Conservation (phyloP, 1,284 basidiomycete genomes). For the Naganishia albida region DNA sequence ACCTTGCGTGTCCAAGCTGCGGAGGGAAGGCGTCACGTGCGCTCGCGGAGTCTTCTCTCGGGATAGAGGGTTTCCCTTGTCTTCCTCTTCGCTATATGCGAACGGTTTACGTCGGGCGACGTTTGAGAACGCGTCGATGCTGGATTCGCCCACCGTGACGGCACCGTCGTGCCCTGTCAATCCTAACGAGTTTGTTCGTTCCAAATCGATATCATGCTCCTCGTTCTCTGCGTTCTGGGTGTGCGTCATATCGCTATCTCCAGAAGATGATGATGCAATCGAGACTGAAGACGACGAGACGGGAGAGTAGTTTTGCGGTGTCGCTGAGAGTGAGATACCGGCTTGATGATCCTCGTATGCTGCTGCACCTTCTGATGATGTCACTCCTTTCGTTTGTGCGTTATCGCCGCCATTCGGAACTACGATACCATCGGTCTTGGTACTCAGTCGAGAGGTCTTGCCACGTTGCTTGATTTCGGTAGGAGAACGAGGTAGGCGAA, state of each 20-base stretch:
- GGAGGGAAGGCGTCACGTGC: constrained; percentile 8
- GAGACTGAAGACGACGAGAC: constrained; percentile 21
- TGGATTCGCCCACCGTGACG: not conserved
- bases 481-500: constrained; percentile 23
- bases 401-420: not conserved
- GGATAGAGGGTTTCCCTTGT: not conserved
- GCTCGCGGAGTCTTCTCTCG: constrained; percentile 7
- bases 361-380: not conserved
- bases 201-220: too few relatives aligned
- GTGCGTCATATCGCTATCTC: constrained; percentile 9
- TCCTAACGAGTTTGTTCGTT: constrained; percentile 12
- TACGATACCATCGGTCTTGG: not conserved
- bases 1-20: constrained; percentile 19
- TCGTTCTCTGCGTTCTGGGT: not conserved
- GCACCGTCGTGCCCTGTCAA: not conserved
- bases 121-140: not conserved
- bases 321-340: not conserved
- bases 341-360: not conserved
- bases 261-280: constrained; percentile 16
- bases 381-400: not conserved
- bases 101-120: not conserved
- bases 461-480: not conserved
- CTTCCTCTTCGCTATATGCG: not conserved
- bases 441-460: not conserved
- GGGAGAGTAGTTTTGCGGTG: constrained; percentile 10